phyloP scores from a whole-genome alignment of 2,329 filamentous ascomycete species.

The Trichoderma breve region DNA sequence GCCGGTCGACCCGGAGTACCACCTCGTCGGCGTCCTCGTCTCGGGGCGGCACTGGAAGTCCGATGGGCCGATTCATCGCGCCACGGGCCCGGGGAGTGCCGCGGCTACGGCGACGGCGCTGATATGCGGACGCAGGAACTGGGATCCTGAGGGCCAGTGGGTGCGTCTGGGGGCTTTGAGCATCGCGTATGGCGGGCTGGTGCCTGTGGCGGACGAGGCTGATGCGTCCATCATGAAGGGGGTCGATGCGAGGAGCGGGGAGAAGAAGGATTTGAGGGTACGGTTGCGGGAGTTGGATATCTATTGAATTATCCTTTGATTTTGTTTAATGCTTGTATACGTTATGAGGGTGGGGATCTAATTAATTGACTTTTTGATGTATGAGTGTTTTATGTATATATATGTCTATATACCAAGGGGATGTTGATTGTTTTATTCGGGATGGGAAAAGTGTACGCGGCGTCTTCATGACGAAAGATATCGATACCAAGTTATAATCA shows the following conservation, averaged over 20 bases:
- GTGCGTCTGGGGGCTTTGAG: constrained; percentile 34
- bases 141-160: constrained; percentile 29
- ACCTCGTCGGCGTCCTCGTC: constrained; percentile 30
- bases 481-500: neutral
- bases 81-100: constrained; percentile 11
- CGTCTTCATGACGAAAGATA: neutral
- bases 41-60: constrained; percentile 33
- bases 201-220: constrained; percentile 24
- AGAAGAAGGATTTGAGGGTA: constrained; percentile 29
- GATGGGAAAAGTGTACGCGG: neutral
- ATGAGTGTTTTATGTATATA: neutral
- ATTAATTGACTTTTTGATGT: neutral
- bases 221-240: constrained; percentile 30
- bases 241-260: constrained; percentile 27
- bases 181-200: constrained; percentile 29
- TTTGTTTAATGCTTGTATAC: neutral
- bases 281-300: constrained; percentile 36
- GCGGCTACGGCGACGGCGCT: constrained; percentile 29
- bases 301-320: constrained; percentile 26
- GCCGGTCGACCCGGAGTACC: constrained; percentile 22
- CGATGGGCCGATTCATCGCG: neutral
- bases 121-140: constrained; percentile 31
- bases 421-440: neutral
- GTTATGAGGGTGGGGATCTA: neutral
- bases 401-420: neutral